Base-by-base conservation (phyloP, 306 rosid genomes). In the Quercus agrifolia region DNA sequence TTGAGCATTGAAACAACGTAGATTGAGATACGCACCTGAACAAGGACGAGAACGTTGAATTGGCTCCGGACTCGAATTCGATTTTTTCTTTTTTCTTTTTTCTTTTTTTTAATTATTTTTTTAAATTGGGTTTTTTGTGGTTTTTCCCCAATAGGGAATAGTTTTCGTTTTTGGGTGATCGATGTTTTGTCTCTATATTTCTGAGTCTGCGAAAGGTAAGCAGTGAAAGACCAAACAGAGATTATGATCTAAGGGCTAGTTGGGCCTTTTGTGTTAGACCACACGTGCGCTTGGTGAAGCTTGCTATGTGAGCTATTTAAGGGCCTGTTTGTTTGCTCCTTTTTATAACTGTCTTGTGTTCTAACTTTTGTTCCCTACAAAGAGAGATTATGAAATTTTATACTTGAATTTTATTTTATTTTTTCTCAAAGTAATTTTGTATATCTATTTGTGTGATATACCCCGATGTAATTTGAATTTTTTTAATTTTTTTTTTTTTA, bases 141-240 rank as follows among this genome's bases (percentile, higher is more conserved):
- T 51, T 49, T 46, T 56, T 17, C 70, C 69, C 52, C 84, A 70
- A 55, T 80, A 9, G 46, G 28, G 52, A 35, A 33, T 33, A 33
- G 27, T 68, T 74, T 20, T 18, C 46, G 46, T n/a, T 7, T 31
- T 56, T 25, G 19, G 70, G 41, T 25, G 70, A 49, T 17, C 51
- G 31, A 41, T 25, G 9, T 56, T 74, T 59, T 70, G 80, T 28
- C 58, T 46, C 58, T 54, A 69, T 66, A 73, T 63, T 76, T 59
- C 31, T 27, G 63, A 49, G 17, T 30, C 11, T 35, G 67, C 5
- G 23, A 7, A 54, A 21, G 7, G 61, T 15, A 28, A 49, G 51
- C 30, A 28, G 18, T 8, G 33, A 74, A 56, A 54, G 71, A 35
- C 70, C 81, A 71, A 82, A 82, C 88, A 63, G 78, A 33, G 86